Percentiles rank a stretch among this genome's conserved stretches.
Evolutionary conservation across 1,139 yeast genomes (phyloP).

Genomic region (Lodderomyces parapsilosis): DNA sequence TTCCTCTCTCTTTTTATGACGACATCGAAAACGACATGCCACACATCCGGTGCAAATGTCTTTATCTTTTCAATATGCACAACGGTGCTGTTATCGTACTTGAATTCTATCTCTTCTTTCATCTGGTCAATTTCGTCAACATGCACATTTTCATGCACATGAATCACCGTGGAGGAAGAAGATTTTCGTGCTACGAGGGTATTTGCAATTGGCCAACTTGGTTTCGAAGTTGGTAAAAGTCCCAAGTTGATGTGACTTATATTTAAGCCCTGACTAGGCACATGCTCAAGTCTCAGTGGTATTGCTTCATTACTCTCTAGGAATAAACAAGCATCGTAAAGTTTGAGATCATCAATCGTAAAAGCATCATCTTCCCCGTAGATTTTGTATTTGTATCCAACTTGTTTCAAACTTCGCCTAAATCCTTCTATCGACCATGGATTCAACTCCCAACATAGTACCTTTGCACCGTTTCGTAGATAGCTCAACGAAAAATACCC

Average conservation of each 20-base stretch:
- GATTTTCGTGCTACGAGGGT: slow-evolving; percentile 19
- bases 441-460: slow-evolving; percentile 82
- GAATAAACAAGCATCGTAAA: slow-evolving; percentile 42
- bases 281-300: slow-evolving; percentile 33
- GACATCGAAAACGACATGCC: slow-evolving; percentile 70
- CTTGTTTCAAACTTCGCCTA: slow-evolving; percentile 49
- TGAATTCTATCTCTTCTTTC: slow-evolving; percentile 13
- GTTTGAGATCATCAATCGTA: slow-evolving; percentile 15
- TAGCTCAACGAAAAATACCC: slow-evolving; percentile 83
- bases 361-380: slow-evolving; percentile 22
- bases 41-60: slow-evolving; percentile 84
- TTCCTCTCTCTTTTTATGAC: not conserved
- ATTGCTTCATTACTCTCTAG: slow-evolving; percentile 62
- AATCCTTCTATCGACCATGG: slow-evolving; percentile 84
- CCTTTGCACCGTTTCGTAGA: slow-evolving; percentile 51
- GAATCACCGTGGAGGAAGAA: slow-evolving; percentile 36
- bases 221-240: slow-evolving; percentile 65
- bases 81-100: slow-evolving; percentile 16
- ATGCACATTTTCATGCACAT: slow-evolving; percentile 76
- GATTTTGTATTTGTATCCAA: slow-evolving; percentile 40
- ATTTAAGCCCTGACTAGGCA: slow-evolving; percentile 18
- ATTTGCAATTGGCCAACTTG: slow-evolving; percentile 56
- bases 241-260: slow-evolving; percentile 76
- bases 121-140: slow-evolving; percentile 40
- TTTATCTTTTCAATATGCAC: slow-evolving; percentile 59